A percentile compares a stretch with the other conserved stretches of the same genome.
Conservation (phyloP, 192 early-diverging fungal genomes). For the Mortierella hygrophila region DNA sequence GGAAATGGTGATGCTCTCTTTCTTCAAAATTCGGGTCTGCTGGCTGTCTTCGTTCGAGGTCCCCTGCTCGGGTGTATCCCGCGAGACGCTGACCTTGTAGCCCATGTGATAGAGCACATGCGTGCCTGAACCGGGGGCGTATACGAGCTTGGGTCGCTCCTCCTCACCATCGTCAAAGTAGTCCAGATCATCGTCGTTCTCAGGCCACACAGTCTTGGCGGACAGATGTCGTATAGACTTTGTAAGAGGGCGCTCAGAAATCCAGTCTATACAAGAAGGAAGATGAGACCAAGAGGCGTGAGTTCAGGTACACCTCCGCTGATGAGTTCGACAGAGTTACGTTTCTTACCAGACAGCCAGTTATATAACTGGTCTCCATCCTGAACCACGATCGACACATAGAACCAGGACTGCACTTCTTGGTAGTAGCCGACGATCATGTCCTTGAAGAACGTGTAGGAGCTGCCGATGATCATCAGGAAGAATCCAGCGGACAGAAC, state of each 20-base stretch:
- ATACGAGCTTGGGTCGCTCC: slow-evolving; percentile 41
- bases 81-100: slow-evolving; percentile 44
- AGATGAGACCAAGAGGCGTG: neutral
- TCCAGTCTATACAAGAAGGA: slow-evolving; percentile 6
- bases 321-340: neutral
- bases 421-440: slow-evolving; percentile 40
- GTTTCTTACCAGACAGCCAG: slow-evolving; percentile 48
- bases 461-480: slow-evolving; percentile 48
- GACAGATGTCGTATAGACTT: slow-evolving; percentile 9
- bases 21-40: slow-evolving; percentile 50
- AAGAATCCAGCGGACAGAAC: slow-evolving; percentile 53
- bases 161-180: slow-evolving; percentile 23
- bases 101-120: slow-evolving; percentile 53
- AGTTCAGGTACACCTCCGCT: slow-evolving; percentile 4
- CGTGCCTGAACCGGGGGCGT: slow-evolving; percentile 42
- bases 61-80: slow-evolving; percentile 33
- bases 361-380: slow-evolving; percentile 53
- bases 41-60: slow-evolving; percentile 28
- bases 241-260: slow-evolving; percentile 3
- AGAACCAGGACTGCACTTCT: slow-evolving; percentile 49
- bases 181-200: neutral
- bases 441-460: slow-evolving; percentile 55
- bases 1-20: slow-evolving; percentile 45
- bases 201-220: slow-evolving; percentile 2
- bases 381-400: slow-evolving; percentile 51